Percentiles rank a stretch among this genome's conserved stretches.
These are phyloP conservation scores for Chrysosporium queenslandicum DNA, from an alignment of 2,329 filamentous ascomycete genomes.

Conservation along the genomic window DNA sequence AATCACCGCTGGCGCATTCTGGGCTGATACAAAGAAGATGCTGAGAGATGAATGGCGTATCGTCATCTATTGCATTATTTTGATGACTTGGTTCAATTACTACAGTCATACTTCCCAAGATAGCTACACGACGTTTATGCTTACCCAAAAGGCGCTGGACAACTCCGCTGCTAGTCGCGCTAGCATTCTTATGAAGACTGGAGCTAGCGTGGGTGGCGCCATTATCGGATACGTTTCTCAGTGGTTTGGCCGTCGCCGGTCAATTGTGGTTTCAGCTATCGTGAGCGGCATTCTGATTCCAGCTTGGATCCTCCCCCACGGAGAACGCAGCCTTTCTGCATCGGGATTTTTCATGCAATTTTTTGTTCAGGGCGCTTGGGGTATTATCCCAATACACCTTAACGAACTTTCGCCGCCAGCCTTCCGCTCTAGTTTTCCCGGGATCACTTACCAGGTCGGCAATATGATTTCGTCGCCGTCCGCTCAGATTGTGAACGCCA, in stretches of 20 bases:
- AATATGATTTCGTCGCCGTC: conserved; percentile 53
- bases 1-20: conserved; percentile 45
- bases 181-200: conserved; percentile 71
- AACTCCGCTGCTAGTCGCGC: conserved; percentile 58
- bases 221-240: conserved; percentile 66
- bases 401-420: conserved; percentile 55
- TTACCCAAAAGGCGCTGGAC: conserved; percentile 57
- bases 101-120: conserved; percentile 75
- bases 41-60: conserved; percentile 62
- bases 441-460: conserved; percentile 54
- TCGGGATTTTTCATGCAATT: conserved; percentile 79
- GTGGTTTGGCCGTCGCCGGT: conserved; percentile 57
- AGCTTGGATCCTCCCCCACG: conserved; percentile 56
- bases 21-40: conserved; percentile 59
- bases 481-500: conserved; percentile 66
- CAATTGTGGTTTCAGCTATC: conserved; percentile 50
- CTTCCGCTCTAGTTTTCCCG: conserved; percentile 55
- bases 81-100: conserved; percentile 68
- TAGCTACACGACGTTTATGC: conserved; percentile 72
- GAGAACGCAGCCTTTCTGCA: conserved; percentile 48
- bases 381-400: conserved; percentile 58
- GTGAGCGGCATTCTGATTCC: conserved; percentile 60
- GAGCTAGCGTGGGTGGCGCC: conserved; percentile 63
- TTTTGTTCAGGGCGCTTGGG: conserved; percentile 69
- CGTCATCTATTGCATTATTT: conserved; percentile 63